A percentile compares a stretch with the other conserved stretches of the same genome.
Evolutionary conservation across 441 rosid species (phyloP).

Genomic region (Populus tomentosa): DNA sequence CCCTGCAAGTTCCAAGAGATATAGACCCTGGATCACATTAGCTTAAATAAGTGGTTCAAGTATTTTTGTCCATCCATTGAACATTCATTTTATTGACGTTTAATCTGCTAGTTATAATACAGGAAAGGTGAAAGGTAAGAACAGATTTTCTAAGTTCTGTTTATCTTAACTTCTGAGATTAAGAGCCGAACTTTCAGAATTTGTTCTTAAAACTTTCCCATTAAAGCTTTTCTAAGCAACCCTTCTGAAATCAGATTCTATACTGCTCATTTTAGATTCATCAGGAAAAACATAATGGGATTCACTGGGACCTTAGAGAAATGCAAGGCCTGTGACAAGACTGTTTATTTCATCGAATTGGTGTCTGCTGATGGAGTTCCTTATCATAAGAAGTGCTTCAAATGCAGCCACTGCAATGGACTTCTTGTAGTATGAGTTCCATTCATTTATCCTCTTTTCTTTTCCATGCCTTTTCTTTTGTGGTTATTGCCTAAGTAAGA

Average conservation of each 20-base stretch:
- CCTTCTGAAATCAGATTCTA: neutral
- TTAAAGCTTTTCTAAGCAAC: neutral
- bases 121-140: too few species aligned
- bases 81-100: neutral
- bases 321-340: slow-evolving; percentile 60
- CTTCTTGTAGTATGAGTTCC: slow-evolving; percentile 35
- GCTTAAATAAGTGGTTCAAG: neutral
- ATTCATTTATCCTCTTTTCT: neutral
- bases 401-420: slow-evolving; percentile 62
- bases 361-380: slow-evolving; percentile 46
- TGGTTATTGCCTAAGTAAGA: neutral
- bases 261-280: neutral
- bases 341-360: slow-evolving; percentile 46
- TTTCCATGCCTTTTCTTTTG: neutral
- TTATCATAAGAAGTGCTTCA: slow-evolving; percentile 64
- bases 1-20: neutral
- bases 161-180: neutral
- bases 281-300: slow-evolving; percentile 16
- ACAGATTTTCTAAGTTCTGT: neutral
- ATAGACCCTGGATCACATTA: neutral
- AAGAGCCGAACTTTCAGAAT: neutral
- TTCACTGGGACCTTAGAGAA: slow-evolving; percentile 49
- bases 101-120: neutral
- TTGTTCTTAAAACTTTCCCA: neutral
- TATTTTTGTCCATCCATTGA: neutral